Evolutionary conservation across 495 filamentous ascomycete genomes (phyloP).

Genomic region (Wilcoxina mikolae): DNA sequence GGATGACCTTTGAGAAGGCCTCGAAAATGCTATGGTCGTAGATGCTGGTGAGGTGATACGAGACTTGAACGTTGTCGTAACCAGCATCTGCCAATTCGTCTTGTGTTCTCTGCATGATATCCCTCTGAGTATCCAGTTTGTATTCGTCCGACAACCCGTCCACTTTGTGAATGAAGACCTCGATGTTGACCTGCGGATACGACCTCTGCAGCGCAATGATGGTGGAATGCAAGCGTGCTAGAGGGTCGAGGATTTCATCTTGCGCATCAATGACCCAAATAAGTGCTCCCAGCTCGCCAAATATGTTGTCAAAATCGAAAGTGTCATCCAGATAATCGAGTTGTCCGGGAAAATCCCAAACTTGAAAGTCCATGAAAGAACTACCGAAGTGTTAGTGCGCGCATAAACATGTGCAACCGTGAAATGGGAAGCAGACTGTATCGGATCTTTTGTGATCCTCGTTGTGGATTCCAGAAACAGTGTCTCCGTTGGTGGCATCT

Average conservation of each 20-base stretch:
- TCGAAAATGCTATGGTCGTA: conserved; percentile 98
- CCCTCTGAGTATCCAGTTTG: conserved; percentile 79
- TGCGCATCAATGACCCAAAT: conserved; percentile 99
- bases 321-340: conserved; percentile 72
- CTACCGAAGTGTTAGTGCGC: conserved; percentile 32
- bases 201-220: conserved; percentile 73
- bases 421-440: conserved; percentile 49
- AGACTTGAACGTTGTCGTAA: conserved; percentile 79
- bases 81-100: conserved; percentile 88
- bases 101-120: conserved; percentile 90
- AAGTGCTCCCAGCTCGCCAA: conserved; percentile 78
- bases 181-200: conserved; percentile 85
- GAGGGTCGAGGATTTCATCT: conserved; percentile 85
- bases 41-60: conserved; percentile 88
- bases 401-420: background rate
- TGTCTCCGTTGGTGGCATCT: conserved; percentile 87
- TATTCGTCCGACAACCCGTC: conserved; percentile 92
- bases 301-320: conserved; percentile 83
- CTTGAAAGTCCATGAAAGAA: conserved; percentile 97
- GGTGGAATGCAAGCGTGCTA: conserved; percentile 69
- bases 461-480: conserved; percentile 89
- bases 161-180: conserved; percentile 97
- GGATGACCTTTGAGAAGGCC: conserved; percentile 93
- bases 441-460: conserved; percentile 76
- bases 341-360: conserved; percentile 93